These are phyloP conservation scores for Podospora comata DNA, from an alignment of 495 filamentous ascomycete genomes.

Conservation along the genomic window DNA sequence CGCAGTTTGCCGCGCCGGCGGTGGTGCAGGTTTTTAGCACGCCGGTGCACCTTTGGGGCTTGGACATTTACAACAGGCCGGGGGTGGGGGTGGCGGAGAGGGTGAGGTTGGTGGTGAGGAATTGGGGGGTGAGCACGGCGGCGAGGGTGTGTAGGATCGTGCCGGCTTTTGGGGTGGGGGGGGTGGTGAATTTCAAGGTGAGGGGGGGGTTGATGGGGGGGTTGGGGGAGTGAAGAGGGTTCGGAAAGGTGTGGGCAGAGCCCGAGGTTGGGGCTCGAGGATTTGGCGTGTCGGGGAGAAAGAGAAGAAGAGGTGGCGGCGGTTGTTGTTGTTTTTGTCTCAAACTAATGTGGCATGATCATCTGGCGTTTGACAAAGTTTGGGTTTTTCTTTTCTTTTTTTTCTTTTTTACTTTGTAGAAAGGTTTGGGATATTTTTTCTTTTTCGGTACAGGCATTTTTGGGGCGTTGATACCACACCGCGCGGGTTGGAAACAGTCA, in stretches of 20 bases:
- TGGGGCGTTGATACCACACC: constrained; percentile 5
- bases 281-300: background rate
- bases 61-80: constrained; percentile 84
- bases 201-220: constrained; percentile 53
- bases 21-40: constrained; percentile 78
- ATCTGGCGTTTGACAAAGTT: constrained; percentile 1
- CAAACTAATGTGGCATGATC: constrained; percentile 6
- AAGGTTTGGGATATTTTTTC: background rate
- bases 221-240: constrained; percentile 18
- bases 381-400: background rate
- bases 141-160: constrained; percentile 89
- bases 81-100: constrained; percentile 52
- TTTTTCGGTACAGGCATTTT: background rate
- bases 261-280: background rate
- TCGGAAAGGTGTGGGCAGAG: background rate
- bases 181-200: constrained; percentile 78
- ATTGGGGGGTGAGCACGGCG: constrained; percentile 72
- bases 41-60: constrained; percentile 79
- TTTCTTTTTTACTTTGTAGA: background rate
- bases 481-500: background rate
- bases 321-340: constrained; percentile 8
- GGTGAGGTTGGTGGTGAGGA: constrained; percentile 60
- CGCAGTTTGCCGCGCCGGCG: constrained; percentile 80
- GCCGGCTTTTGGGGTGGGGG: constrained; percentile 90
- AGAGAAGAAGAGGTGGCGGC: background rate